Conservation (phyloP, 306 rosid species). For the Geum urbanum region DNA sequence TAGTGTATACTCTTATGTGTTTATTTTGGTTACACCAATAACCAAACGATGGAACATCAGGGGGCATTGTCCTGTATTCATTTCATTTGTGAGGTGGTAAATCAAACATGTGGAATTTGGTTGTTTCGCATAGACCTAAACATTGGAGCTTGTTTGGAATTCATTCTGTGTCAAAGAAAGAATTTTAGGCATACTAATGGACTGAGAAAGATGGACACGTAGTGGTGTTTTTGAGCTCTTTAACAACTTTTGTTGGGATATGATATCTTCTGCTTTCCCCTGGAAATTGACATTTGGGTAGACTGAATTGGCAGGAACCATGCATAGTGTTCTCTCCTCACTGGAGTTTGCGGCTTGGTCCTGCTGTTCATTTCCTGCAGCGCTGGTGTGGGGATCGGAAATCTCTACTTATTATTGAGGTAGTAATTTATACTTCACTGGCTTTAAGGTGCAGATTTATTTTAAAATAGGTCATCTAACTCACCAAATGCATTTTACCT, state of each 20-base stretch:
- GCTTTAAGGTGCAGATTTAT: slow-evolving; percentile 4
- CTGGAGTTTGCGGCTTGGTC: slow-evolving; percentile 89
- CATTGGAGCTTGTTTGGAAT: not conserved
- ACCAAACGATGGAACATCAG: not conserved
- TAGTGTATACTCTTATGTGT: not conserved
- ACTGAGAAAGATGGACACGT: not conserved
- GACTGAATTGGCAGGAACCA: slow-evolving; percentile 81
- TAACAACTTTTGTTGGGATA: not conserved
- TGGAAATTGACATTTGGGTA: slow-evolving; percentile 34
- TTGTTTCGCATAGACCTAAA: not conserved
- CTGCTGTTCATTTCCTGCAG: slow-evolving; percentile 70
- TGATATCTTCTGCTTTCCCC: not conserved
- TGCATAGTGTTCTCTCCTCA: slow-evolving; percentile 81
- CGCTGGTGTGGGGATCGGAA: slow-evolving; percentile 72
- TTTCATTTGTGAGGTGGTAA: not conserved
- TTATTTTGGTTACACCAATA: no score
- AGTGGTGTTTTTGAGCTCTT: not conserved
- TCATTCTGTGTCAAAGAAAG: not conserved
- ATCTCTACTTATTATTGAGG: slow-evolving; percentile 86
- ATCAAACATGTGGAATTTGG: not conserved
- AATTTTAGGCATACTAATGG: not conserved
- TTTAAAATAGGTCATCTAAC: not conserved
- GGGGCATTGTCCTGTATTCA: not conserved
- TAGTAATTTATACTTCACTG: slow-evolving; percentile 19
- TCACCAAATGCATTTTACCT: slow-evolving; percentile 8